Base-by-base conservation (phyloP, 345 rosid genomes). In the Conringia planisiliqua region DNA sequence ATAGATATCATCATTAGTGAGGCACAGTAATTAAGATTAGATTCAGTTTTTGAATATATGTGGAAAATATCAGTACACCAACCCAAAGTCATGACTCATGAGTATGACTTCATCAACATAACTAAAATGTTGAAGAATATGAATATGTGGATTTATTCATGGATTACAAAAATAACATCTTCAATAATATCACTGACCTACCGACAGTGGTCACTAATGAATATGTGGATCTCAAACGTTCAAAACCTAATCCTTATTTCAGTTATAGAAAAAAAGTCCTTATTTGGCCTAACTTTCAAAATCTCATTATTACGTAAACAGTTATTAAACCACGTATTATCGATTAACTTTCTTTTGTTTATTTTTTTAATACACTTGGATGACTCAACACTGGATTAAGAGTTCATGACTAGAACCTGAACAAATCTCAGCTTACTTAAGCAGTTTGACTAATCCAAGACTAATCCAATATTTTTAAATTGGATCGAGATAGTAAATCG, bases 181-280 rank as follows among this genome's bases (percentile, higher is more conserved):
- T 44, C 10, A 32, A 26, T 16, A 61, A 62, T 48, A 48, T 61
- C 68, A 36, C 27, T 60, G n/a, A 26, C 7, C 39, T 61, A 61
- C 75, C 68, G 75, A 71, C 68, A 48, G 0, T 35, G 50, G 48
- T 60, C 20, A 47, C 68, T 47, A 47, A 36, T 40, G 6, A 43
- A 47, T 60, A 60, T 71, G 50, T 60, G 75, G 75, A 24, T 60
- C 29, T 16, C 9, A 35, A 35, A 47, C 68, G 29, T 47, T 71
- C 75, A 71, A 61, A 35, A 5, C 33, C 47, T 47, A 71, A 71
- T 70, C 66, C 57, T 14, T 0, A 13, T 7, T 32, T 32, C 36
- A 32, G 36, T 32, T 35, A 35, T 7, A 0, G 7, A 35, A 1
- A 35, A 7, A 7, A 35, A 60, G 60, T 47, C 58, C 36, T 14